Evolutionary conservation across 2,329 filamentous ascomycete species (phyloP), one percentile per base, ranked within the genome.

Genomic region (Zymoseptoria passerinii): DNA sequence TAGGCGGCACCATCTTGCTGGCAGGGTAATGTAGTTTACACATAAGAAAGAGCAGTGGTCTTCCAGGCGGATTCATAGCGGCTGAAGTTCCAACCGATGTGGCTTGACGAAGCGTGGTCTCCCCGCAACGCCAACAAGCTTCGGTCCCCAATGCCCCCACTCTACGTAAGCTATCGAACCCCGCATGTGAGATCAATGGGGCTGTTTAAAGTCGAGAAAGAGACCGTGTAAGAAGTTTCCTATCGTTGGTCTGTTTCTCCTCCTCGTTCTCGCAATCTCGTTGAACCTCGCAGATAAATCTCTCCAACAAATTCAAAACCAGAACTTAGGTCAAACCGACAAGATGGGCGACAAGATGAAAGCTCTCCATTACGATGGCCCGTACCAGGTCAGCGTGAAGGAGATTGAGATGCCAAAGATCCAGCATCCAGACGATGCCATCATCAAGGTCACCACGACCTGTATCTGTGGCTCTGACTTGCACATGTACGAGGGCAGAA

Each of bases 391-490:
- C n/a, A 79, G 80, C n/a, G 80, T 87, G 53, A 79, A 83, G 65
- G 80, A 86, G 23, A 78, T 84, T 7, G 77, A 80, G 27, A 68
- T 77, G 51, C 84, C 84, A 0, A 80, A 77, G 66, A 75, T 88
- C 20, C 74, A 85, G 67, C 83, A 86, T 71, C 83, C 83, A 4
- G 83, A 86, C 71, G 83, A 86, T 73, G 78, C 80, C 35, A 82
- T 86, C 59, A 80, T 86, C 70, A 86, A 84, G 66, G 81, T 86
- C 40, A 86, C 84, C 0, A 87, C 83, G 6, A 80, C 83, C 54
- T 75, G 80, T 73, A 72, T 65, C 63, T 71, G 69, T 52, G 67
- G 67, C n/a, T 62, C 56, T 4, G 62, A 66, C 48, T 56, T 65
- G 28, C 72, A 83, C 54, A 61, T 61, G 58, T 87, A 87, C 59